Evolutionary conservation across 768 basidiomycete species (phyloP), one percentile per base, ranked within the genome.

Genomic region (Leucosporidium scottii): DNA sequence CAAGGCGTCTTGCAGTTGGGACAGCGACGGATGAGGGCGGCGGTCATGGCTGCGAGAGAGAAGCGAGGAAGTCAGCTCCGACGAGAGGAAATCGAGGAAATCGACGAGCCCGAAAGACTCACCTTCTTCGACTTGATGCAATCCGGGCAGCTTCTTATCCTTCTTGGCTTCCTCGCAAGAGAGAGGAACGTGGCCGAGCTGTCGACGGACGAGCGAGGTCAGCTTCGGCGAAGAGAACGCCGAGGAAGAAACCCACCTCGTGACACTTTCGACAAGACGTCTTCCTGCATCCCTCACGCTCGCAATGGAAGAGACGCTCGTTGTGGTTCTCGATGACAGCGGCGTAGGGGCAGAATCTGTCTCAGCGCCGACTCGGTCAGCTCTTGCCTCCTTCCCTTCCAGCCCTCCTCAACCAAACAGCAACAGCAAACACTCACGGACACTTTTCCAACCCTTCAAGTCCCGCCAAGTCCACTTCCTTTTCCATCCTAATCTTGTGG

Each of bases 101-200:
- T 10, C 34, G 34, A 44, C 3, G 6, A 44, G 39, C 8, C 15
- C 15, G 34, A 44, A 44, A 15, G 3, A 17, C 39, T 9, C 8
- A 44, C 39, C 39, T 44, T 44, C 39, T 13, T 44, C 39, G 47
- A 81, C 76, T 5, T 69, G 64, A 62, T 80, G 80, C 20, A 77
- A 65, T 3, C 74, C 68, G 57, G 79, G 70, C 9, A 79, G 70
- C 58, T 78, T 78, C 23, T 74, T 62, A 58, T 80, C 79, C 12
- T 70, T 65, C 27, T 75, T 75, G 48, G 39, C 39, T 15, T 44
- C 39, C 8, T 44, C 39, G 70, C 80, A 80, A 0, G 75, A 78
- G 63, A 74, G 77, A 1, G 80, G 80, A 3, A 80, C 69, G 62
- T 80, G 80, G 59, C 78, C 77, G 65, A 76, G 53, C 71, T 73